Percentiles rank a stretch among this genome's conserved stretches.
These are phyloP conservation scores for Cladosporium sp. DNA, from an alignment of 2,329 filamentous ascomycete genomes.

Conservation along the genomic window DNA sequence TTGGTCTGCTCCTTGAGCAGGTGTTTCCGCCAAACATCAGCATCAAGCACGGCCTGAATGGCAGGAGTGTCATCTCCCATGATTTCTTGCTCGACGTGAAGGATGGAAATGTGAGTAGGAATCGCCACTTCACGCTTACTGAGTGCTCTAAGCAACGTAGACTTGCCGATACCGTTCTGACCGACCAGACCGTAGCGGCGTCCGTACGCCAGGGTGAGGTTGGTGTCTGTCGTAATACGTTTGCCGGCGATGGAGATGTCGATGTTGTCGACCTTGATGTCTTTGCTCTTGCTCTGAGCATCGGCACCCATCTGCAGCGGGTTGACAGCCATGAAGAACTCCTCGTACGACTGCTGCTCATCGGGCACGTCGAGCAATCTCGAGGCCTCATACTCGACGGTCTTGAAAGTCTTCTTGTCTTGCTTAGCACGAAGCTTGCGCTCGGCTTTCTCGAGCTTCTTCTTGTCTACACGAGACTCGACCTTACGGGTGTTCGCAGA, in stretches of 20 bases:
- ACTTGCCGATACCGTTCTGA: slow-evolving; percentile 89
- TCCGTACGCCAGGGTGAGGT: slow-evolving; percentile 82
- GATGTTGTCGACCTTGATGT: slow-evolving; percentile 95
- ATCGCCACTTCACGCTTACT: slow-evolving; percentile 90
- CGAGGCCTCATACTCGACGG: slow-evolving; percentile 94
- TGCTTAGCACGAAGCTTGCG: slow-evolving; percentile 97
- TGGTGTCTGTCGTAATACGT: slow-evolving; percentile 86
- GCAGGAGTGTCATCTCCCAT: slow-evolving; percentile 92
- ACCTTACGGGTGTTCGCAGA: slow-evolving; percentile 89
- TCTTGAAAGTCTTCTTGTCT: slow-evolving; percentile 97
- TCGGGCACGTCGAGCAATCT: slow-evolving; percentile 77
- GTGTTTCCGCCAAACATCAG: slow-evolving; percentile 97
- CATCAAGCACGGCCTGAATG: slow-evolving; percentile 89
- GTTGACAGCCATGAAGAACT: slow-evolving; percentile 99
- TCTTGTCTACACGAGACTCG: slow-evolving; percentile 93
- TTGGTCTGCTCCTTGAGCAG: slow-evolving; percentile 83
- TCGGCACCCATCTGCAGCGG: slow-evolving; percentile 78
- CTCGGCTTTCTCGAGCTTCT: slow-evolving; percentile 99
- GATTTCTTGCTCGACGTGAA: slow-evolving; percentile 99
- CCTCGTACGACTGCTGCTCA: slow-evolving; percentile 86
- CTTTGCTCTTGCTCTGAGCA: slow-evolving; percentile 77
- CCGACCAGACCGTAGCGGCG: slow-evolving; percentile 94
- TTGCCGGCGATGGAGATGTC: slow-evolving; percentile 87
- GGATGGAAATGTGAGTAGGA: slow-evolving; percentile 95
- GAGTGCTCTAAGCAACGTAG: slow-evolving; percentile 85